phyloP scores from a whole-genome alignment of 2,329 filamentous ascomycete genomes.

The Penicillium sp. region DNA sequence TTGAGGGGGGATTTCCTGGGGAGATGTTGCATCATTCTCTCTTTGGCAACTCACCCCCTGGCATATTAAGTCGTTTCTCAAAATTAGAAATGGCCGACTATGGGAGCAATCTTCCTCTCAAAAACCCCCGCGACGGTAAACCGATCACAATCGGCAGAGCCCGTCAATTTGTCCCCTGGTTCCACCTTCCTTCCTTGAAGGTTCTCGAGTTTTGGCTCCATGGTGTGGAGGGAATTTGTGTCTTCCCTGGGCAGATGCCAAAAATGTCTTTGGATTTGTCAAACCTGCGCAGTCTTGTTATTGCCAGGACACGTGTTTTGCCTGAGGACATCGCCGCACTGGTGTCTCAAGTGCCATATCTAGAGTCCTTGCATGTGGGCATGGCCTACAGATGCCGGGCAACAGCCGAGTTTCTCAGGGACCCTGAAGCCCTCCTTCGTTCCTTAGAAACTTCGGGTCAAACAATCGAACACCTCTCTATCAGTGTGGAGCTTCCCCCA shows the following conservation, averaged over 20 bases:
- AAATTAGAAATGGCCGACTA: constrained; percentile 6
- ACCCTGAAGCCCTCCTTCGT: neutral
- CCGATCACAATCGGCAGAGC: too few relatives aligned
- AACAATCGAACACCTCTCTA: neutral
- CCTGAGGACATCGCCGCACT: neutral
- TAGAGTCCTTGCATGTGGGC: constrained; percentile 1
- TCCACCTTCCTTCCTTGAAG: constrained; percentile 6
- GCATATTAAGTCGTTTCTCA: neutral
- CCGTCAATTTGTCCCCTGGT: constrained; percentile 7
- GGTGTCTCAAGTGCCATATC: neutral
- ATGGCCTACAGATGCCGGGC: neutral
- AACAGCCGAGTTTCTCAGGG: neutral
- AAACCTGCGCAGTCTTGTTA: neutral
- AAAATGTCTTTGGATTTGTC: neutral
- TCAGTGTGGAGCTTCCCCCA: neutral
- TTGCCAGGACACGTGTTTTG: neutral
- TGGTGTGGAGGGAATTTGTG: neutral
- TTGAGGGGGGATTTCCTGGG: neutral
- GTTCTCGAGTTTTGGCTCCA: constrained; percentile 8
- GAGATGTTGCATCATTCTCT: constrained; percentile 2
- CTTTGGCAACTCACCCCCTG: neutral
- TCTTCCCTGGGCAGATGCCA: neutral
- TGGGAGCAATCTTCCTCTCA: constrained; percentile 1
- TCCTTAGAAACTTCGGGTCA: neutral
- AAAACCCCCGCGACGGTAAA: neutral